Conservation (phyloP, 164 flowering plant species). For the Chimonanthus praecox region DNA sequence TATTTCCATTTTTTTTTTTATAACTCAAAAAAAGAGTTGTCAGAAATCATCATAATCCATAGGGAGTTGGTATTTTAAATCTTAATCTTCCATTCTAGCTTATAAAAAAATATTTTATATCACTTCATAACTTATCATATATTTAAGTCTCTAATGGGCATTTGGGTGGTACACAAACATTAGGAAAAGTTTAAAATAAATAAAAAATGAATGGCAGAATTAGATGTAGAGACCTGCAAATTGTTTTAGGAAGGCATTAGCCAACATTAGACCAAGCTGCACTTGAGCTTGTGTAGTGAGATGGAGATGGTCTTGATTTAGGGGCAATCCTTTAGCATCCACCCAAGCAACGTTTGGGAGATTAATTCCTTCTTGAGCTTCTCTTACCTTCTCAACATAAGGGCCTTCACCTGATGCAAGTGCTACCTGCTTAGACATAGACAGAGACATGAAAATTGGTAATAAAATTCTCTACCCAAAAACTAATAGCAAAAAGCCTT, state of each 20-base stretch:
- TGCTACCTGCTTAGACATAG: constrained; percentile 49
- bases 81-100: too few species aligned
- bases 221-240: neutral
- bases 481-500: too few species aligned
- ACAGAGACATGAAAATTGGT: neutral
- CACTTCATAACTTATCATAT: too few species aligned
- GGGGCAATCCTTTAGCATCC: constrained; percentile 65
- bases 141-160: neutral
- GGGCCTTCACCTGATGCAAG: constrained; percentile 61
- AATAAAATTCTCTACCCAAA: too few species aligned
- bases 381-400: constrained; percentile 57
- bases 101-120: too few species aligned
- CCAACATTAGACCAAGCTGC: constrained; percentile 50
- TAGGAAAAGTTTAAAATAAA: neutral
- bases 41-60: too few species aligned
- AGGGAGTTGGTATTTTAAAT: too few species aligned
- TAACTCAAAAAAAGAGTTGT: too few species aligned
- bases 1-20: too few species aligned
- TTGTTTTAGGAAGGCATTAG: constrained; percentile 39
- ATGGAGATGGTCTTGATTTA: constrained; percentile 57
- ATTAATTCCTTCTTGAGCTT: constrained; percentile 51
- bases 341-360: constrained; percentile 54
- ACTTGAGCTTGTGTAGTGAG: constrained; percentile 60
- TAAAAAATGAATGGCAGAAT: neutral
- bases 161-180: neutral